These are phyloP conservation scores for Penicillium longicatenatum DNA, from an alignment of 495 filamentous ascomycete species.

Conservation along the genomic window DNA sequence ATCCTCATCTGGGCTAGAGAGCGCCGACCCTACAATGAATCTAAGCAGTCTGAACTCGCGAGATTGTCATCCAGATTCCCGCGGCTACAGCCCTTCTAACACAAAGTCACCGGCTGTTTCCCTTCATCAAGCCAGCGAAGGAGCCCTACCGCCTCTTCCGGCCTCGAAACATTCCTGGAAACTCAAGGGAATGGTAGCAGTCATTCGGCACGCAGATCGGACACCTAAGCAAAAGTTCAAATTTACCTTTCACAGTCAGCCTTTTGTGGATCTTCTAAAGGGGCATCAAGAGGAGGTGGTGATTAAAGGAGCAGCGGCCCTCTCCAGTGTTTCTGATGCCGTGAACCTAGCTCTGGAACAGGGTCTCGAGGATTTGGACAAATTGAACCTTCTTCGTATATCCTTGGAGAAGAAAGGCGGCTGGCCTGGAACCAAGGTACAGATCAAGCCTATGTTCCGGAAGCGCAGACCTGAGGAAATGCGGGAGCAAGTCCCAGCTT, in stretches of 20 bases:
- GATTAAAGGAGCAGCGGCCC: conserved; percentile 84
- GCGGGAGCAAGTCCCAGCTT: conserved; percentile 25
- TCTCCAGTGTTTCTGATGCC: conserved; percentile 85
- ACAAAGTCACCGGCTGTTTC: conserved; percentile 36
- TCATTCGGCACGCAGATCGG: conserved; percentile 92
- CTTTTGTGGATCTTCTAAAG: conserved; percentile 90
- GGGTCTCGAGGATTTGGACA: conserved; percentile 80
- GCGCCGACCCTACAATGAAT: conserved; percentile 24
- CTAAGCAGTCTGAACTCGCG: conserved; percentile 19
- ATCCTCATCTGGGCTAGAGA: conserved; percentile 52
- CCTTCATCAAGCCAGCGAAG: conserved; percentile 31
- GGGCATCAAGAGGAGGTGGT: conserved; percentile 96
- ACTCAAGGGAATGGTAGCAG: conserved; percentile 96
- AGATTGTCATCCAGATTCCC: conserved; percentile 30
- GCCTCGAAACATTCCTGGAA: conserved; percentile 97
- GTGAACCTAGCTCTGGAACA: conserved; percentile 76
- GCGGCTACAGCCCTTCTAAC: conserved; percentile 30
- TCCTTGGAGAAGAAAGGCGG: conserved; percentile 88
- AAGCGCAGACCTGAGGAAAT: conserved; percentile 69
- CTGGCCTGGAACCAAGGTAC: conserved; percentile 95
- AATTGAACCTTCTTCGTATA: conserved; percentile 79
- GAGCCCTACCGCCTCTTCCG: conserved; percentile 62
- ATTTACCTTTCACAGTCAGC: conserved; percentile 96
- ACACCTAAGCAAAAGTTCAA: conserved; percentile 99
- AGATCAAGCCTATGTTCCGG: conserved; percentile 98